Conservation (phyloP, 371 early-diverging fungal genomes). For the Rhizomucor pusillus region DNA sequence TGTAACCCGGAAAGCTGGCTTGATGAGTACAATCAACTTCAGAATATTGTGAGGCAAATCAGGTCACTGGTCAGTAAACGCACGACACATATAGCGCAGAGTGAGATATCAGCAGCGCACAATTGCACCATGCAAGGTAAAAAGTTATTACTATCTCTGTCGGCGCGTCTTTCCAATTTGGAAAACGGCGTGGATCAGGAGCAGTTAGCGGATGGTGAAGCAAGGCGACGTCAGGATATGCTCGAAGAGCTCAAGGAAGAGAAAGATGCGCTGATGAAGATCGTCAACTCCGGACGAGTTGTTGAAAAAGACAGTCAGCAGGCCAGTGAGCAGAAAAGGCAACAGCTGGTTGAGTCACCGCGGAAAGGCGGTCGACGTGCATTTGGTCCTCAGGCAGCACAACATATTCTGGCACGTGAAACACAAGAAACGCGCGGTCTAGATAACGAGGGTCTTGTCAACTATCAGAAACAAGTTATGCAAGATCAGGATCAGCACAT, state of each 20-base stretch:
- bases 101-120: conserved; percentile 77
- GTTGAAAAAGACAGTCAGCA: not conserved
- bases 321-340: not conserved
- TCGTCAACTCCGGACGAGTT: conserved; percentile 47
- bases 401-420: conserved; percentile 50
- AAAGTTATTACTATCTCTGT: conserved; percentile 58
- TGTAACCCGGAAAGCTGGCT: conserved; percentile 84
- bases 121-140: conserved; percentile 79
- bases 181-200: conserved; percentile 38
- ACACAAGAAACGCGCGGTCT: conserved; percentile 75
- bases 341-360: not conserved
- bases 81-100: conserved; percentile 67
- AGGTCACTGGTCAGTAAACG: conserved; percentile 67
- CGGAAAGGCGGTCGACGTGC: conserved; percentile 41
- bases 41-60: conserved; percentile 66
- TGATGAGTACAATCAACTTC: conserved; percentile 68
- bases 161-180: conserved; percentile 51
- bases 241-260: conserved; percentile 71
- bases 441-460: conserved; percentile 74
- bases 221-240: conserved; percentile 78
- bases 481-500: conserved; percentile 80
- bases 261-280: conserved; percentile 56
- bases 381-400: conserved; percentile 63
- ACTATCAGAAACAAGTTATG: conserved; percentile 78
- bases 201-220: conserved; percentile 66